A percentile compares a stretch with the other conserved stretches of the same genome.
Evolutionary conservation across 768 basidiomycete genomes (phyloP).

Genomic region (Phanerochaete carnosa): DNA sequence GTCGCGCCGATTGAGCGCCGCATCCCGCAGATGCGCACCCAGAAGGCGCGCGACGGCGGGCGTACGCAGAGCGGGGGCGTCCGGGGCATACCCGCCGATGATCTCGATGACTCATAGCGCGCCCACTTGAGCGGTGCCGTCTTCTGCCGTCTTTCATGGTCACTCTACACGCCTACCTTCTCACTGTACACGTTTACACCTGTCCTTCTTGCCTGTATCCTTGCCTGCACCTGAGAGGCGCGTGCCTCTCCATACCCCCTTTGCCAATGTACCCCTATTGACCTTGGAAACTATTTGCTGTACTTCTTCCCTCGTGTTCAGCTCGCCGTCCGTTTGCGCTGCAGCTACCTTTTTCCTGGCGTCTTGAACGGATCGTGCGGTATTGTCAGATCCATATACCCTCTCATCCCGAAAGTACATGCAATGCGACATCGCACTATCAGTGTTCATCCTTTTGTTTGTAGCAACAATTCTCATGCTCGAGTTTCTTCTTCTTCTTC

Average conservation of each 20-base stretch:
- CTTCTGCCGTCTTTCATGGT: not conserved
- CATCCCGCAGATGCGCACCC: conserved; percentile 63
- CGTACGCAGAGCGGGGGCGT: conserved; percentile 87
- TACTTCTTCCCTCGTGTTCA: not conserved
- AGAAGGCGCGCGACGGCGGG: conserved; percentile 75
- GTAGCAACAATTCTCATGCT: not conserved
- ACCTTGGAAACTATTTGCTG: not conserved
- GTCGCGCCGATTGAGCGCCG: conserved; percentile 21
- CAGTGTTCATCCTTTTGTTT: not conserved
- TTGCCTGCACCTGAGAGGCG: not conserved
- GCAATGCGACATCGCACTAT: not conserved
- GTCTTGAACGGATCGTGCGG: no score
- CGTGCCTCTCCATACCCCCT: not conserved
- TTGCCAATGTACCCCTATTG: not conserved
- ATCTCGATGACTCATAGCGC: conserved; percentile 27
- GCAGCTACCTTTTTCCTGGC: no score
- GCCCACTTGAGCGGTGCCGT: not conserved
- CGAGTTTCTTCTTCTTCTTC: not conserved
- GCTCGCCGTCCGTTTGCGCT: no score
- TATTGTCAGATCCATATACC: not conserved
- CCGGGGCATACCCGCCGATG: conserved; percentile 55
- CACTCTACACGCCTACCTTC: not conserved
- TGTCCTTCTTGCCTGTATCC: not conserved
- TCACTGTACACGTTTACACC: not conserved
- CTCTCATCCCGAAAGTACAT: not conserved